Evolutionary conservation across 73 alveolate species (phyloP), one percentile per base, ranked within the genome.

Genomic region (Paramecium sexaurelia): DNA sequence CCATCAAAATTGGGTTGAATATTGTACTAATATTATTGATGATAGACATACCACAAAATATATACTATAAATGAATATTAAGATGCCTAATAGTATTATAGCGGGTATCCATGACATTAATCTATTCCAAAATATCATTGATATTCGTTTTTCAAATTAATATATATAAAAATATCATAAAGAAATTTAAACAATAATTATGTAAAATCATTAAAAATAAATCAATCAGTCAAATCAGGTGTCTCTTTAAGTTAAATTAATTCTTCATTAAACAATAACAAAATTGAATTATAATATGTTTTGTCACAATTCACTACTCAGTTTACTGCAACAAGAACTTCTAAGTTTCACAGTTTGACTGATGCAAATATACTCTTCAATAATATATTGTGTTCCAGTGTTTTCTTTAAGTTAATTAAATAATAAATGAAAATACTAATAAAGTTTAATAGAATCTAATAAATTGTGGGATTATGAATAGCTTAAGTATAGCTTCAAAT

Each of bases 41-140:
- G 22, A 19, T 37, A 6, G 27, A 22, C 13, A 41, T 45, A 78
- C 90, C 90, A 78, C n/a, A 41, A 29, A 78, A 40, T 39, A 43
- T 40, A 71, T 17, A 27, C 57, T 36, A 71, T 71, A 78, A 9
- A 78, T 43, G 71, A 78, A 78, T 43, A 78, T 22, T 8, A 78
- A 27, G 55, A 78, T 45, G 32, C 90, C 90, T 17, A 22, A 15
- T 24, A 41, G 17, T 8, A 78, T 78, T 8, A 78, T 17, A 4
- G 75, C 68, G 15, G 90, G 90, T 24, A 43, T 45, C 90, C 90
- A 78, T 78, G 90, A 37, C 71, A 78, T 43, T n/a, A 78, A 22
- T 24, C 32, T 29, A 20, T 78, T 41, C 90, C 90, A 78, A 10
- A 41, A 78, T 17, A 39, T 24, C 90, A 78, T 78, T 26, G 19